These are phyloP conservation scores for Xerocomus spinulosus DNA, from an alignment of 768 basidiomycete species.

Conservation along the genomic window DNA sequence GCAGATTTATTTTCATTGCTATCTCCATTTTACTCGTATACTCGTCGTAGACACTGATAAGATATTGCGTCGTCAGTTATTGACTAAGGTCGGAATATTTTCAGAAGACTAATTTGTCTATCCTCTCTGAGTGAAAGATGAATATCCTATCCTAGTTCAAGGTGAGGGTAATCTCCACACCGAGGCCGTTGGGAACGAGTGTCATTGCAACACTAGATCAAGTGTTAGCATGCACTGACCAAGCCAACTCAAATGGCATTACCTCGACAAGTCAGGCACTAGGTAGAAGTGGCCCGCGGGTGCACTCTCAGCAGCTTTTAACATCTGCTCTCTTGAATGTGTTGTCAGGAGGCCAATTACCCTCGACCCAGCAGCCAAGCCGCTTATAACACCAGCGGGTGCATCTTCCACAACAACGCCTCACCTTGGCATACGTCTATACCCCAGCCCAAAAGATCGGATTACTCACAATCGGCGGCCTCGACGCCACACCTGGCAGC, in stretches of 20 bases:
- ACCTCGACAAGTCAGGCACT: slow-evolving; percentile 70
- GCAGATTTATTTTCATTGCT: background rate
- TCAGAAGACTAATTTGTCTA: background rate
- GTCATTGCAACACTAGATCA: slow-evolving; percentile 26
- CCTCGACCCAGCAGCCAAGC: slow-evolving; percentile 75
- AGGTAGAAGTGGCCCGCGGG: slow-evolving; percentile 41
- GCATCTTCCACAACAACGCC: slow-evolving; percentile 92
- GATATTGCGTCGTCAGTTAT: slow-evolving; percentile 10
- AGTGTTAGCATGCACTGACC: slow-evolving; percentile 1
- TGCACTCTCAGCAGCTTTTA: slow-evolving; percentile 51
- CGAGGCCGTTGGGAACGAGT: slow-evolving; percentile 26
- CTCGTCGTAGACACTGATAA: slow-evolving; percentile 5
- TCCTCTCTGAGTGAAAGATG: background rate
- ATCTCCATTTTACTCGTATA: background rate
- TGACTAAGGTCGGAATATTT: slow-evolving; percentile 2
- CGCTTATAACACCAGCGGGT: slow-evolving; percentile 77
- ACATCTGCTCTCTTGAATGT: slow-evolving; percentile 65
- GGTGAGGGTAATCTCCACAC: slow-evolving; percentile 36
- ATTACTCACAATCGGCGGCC: slow-evolving; percentile 32
- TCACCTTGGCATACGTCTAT: slow-evolving; percentile 22
- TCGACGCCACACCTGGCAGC: slow-evolving; percentile 65
- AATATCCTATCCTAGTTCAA: slow-evolving; percentile 4
- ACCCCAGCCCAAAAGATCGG: background rate
- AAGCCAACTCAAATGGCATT: slow-evolving; percentile 8
- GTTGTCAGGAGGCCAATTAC: slow-evolving; percentile 82